Conservation (phyloP, 2,329 filamentous ascomycete genomes). For the Colletotrichum sp. region DNA sequence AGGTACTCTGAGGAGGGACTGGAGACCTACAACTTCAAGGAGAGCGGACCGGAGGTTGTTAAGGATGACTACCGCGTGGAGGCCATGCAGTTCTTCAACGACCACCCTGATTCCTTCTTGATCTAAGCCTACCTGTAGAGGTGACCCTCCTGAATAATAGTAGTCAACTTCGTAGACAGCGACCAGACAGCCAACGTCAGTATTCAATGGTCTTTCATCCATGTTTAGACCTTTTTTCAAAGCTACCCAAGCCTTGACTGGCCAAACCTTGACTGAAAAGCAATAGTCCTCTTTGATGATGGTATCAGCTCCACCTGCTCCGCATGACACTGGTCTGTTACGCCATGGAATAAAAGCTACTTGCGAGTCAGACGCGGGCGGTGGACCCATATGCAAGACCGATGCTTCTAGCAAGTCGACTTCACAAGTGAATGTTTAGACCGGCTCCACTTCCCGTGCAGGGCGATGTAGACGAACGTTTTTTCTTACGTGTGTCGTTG, state of each 20-base stretch:
- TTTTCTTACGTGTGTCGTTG: not conserved
- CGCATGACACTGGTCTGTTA: not conserved
- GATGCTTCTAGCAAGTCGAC: not conserved
- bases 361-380: not conserved
- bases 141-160: not conserved
- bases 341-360: not conserved
- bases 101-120: not conserved
- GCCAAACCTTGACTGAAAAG: not conserved
- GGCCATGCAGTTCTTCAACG: conserved; percentile 2
- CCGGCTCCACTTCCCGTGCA: not conserved
- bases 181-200: accelerated
- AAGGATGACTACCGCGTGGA: not conserved
- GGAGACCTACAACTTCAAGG: not conserved
- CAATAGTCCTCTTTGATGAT: not conserved
- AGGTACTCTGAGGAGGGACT: not conserved
- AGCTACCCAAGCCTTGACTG: not conserved
- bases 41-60: not conserved
- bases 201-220: not conserved
- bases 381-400: accelerated
- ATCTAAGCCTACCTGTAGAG: not conserved
- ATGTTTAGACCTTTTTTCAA: not conserved
- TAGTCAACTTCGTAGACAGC: not conserved
- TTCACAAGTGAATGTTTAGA: not conserved
- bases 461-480: not conserved
- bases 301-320: not conserved